These are phyloP conservation scores for Colletotrichum coccodes DNA, from an alignment of 2,329 filamentous ascomycete species.

Conservation along the genomic window DNA sequence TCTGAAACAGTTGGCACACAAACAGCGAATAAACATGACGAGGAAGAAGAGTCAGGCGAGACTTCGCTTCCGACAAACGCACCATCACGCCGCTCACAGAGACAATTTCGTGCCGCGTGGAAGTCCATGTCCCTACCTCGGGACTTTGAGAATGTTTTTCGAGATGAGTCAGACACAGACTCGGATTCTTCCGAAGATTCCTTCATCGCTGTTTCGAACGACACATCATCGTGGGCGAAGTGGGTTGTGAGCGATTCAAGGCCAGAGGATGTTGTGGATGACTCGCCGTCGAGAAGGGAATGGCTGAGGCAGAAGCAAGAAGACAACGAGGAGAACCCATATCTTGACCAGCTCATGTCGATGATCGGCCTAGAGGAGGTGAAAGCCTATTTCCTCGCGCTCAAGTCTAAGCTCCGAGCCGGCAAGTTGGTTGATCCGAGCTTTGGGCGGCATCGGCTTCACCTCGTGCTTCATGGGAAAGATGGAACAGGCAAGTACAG, in stretches of 20 bases:
- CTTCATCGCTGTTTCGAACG: too few relatives aligned
- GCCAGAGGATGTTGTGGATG: constrained; percentile 43
- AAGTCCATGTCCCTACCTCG: neutral
- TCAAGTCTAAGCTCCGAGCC: neutral
- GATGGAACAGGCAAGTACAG: neutral
- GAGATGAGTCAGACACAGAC: too few relatives aligned
- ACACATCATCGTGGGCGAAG: neutral
- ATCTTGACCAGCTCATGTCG: constrained; percentile 68
- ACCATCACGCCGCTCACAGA: too few relatives aligned
- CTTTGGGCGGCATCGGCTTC: neutral
- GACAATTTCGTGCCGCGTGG: neutral
- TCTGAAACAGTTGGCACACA: too few relatives aligned
- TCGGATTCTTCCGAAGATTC: too few relatives aligned
- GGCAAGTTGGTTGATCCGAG: neutral
- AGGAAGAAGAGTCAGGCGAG: too few relatives aligned
- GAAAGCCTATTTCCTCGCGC: constrained; percentile 9
- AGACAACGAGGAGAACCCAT: constrained; percentile 59
- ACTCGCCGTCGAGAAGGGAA: constrained; percentile 52
- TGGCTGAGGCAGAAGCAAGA: constrained; percentile 54
- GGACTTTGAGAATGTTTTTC: constrained; percentile 18
- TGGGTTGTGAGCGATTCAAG: neutral
- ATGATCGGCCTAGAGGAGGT: constrained; percentile 68
- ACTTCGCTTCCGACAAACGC: too few relatives aligned
- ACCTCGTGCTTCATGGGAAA: neutral
- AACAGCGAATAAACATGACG: too few relatives aligned